phyloP scores from a whole-genome alignment of 2,329 filamentous ascomycete species.

The Phaeosphaeria sp. region DNA sequence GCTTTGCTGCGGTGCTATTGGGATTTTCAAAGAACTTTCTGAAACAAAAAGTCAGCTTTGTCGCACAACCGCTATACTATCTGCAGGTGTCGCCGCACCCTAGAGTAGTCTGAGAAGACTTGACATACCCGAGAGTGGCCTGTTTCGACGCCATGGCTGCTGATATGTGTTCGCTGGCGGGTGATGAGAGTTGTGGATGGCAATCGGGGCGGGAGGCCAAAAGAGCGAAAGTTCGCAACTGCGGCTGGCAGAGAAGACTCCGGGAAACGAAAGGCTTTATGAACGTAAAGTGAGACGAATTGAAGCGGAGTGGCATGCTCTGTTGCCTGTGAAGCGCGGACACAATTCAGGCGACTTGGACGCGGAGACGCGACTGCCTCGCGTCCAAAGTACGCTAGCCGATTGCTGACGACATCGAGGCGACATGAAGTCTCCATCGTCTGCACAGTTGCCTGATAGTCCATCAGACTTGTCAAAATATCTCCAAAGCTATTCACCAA shows the following conservation, averaged over 20 bases:
- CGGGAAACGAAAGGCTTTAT: conserved; percentile 8
- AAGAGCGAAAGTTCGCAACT: neutral
- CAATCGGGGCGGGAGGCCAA: conserved; percentile 9
- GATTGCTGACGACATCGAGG: conserved; percentile 42
- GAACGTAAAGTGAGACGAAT: conserved; percentile 27
- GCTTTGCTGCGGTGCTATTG: conserved; percentile 66
- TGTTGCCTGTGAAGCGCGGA: conserved; percentile 21
- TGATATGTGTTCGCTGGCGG: conserved; percentile 14
- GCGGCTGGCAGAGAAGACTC: neutral
- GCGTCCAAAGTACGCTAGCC: conserved; percentile 30
- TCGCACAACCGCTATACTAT: neutral
- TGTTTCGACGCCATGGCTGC: conserved; percentile 67
- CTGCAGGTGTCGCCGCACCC: conserved; percentile 61
- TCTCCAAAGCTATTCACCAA: neutral
- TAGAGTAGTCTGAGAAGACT: conserved; percentile 74
- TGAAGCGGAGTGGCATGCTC: conserved; percentile 42
- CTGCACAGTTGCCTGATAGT: neutral
- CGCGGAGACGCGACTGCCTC: conserved; percentile 36
- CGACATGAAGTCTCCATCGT: conserved; percentile 8
- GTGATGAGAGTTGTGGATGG: conserved; percentile 8
- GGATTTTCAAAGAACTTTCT: conserved; percentile 86
- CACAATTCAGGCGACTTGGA: conserved; percentile 23
- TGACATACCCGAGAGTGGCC: conserved; percentile 88
- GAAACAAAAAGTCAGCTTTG: conserved; percentile 17
- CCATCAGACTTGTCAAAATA: neutral